These are phyloP conservation scores for Grammothele lineata DNA, from an alignment of 768 basidiomycete genomes.

Conservation along the genomic window DNA sequence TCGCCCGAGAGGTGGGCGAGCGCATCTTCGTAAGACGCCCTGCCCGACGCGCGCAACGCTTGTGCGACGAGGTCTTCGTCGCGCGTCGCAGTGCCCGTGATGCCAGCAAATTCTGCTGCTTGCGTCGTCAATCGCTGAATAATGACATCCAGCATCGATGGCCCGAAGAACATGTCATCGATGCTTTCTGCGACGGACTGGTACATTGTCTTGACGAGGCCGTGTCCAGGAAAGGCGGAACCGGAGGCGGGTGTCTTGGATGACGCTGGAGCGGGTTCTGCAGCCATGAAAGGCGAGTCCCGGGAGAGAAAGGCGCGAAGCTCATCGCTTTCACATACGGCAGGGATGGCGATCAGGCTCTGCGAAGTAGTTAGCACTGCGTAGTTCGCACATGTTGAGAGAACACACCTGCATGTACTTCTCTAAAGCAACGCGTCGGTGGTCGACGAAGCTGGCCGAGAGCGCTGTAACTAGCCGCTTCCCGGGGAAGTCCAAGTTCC, in stretches of 20 bases:
- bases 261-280: conserved; percentile 31
- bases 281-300: conserved; percentile 75
- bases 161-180: conserved; percentile 96
- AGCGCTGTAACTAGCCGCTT: conserved; percentile 89
- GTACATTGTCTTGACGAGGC: conserved; percentile 83
- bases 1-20: conserved; percentile 72
- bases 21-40: conserved; percentile 60
- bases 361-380: conserved; percentile 27
- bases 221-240: conserved; percentile 58
- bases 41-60: conserved; percentile 69
- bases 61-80: conserved; percentile 85
- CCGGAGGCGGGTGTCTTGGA: conserved; percentile 34
- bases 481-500: conserved; percentile 83
- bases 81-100: conserved; percentile 70
- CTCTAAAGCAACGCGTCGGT: conserved; percentile 72
- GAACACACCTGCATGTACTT: conserved; percentile 80
- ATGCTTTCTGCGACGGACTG: conserved; percentile 90
- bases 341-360: conserved; percentile 69
- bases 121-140: conserved; percentile 87
- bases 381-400: background rate
- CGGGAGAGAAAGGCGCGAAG: conserved; percentile 84
- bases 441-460: conserved; percentile 85
- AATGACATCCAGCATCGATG: conserved; percentile 93
- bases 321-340: conserved; percentile 78
- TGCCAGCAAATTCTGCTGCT: conserved; percentile 84